Conservation (phyloP, 2,329 filamentous ascomycete genomes). For the Pseudopithomyces maydicus region DNA sequence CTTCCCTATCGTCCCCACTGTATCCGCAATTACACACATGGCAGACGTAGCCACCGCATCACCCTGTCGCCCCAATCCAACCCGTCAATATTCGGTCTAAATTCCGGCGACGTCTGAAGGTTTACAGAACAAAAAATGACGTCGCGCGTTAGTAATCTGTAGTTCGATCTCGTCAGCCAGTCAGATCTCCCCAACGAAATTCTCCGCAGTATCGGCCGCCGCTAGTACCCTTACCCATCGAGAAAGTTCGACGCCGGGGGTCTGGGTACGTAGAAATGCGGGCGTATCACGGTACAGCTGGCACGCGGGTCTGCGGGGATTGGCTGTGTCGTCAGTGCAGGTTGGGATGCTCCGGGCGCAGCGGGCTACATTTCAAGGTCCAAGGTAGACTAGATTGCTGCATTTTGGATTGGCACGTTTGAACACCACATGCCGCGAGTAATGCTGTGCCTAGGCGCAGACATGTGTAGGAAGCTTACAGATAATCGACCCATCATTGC, state of each 20-base stretch:
- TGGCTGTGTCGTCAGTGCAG: not conserved
- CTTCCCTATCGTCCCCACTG: not conserved
- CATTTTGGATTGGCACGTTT: too few species aligned
- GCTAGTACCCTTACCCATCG: not conserved
- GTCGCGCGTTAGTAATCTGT: constrained; percentile 9
- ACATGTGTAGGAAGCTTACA: too few species aligned
- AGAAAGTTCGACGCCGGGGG: not conserved
- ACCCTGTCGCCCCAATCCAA: not conserved
- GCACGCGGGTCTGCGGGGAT: not conserved
- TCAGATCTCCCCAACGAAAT: not conserved
- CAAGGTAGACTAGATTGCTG: too few species aligned
- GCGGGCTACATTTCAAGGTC: too few species aligned
- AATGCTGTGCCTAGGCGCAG: too few species aligned
- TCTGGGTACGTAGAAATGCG: not conserved
- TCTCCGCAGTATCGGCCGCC: constrained; percentile 8
- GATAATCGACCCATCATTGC: too few species aligned
- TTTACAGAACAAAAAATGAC: constrained; percentile 6
- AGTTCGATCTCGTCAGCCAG: not conserved
- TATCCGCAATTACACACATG: not conserved
- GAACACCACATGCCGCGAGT: too few species aligned
- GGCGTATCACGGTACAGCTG: not conserved
- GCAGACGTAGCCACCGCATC: not conserved
- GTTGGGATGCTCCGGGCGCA: too few species aligned
- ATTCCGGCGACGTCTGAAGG: not conserved
- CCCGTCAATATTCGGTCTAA: not conserved